phyloP scores from a whole-genome alignment of 257 asterid genomes.

The Parsonsia alboflavescens region DNA sequence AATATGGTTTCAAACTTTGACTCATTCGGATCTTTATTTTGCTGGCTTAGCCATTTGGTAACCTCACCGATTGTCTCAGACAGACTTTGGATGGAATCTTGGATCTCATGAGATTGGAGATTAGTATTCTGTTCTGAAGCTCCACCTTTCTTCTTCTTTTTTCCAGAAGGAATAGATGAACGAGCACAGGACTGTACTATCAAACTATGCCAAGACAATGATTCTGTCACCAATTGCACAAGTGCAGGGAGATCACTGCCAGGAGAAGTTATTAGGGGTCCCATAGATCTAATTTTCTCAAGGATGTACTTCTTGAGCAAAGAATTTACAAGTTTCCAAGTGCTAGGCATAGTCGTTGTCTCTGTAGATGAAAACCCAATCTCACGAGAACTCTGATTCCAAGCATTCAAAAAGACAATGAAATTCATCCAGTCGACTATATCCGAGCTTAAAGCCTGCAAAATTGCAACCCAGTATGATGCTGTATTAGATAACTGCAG shows the following conservation, averaged over 20 bases:
- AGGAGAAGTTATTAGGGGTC: constrained; percentile 55
- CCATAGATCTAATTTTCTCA: constrained; percentile 49
- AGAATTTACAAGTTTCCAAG: constrained; percentile 68
- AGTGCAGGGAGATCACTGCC: constrained; percentile 55
- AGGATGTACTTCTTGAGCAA: constrained; percentile 45
- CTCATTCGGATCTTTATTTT: constrained; percentile 41
- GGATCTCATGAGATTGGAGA: constrained; percentile 40
- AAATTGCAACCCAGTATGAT: not conserved
- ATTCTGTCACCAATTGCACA: constrained; percentile 78
- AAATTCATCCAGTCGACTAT: constrained; percentile 79
- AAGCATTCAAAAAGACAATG: constrained; percentile 73
- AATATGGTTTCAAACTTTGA: constrained; percentile 40
- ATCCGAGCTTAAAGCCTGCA: constrained; percentile 53
- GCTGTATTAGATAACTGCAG: not conserved
- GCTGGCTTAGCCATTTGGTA: constrained; percentile 56
- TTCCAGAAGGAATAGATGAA: constrained; percentile 61
- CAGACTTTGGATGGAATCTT: constrained; percentile 51
- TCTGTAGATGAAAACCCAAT: constrained; percentile 31
- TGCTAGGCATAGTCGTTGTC: constrained; percentile 19
- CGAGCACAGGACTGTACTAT: constrained; percentile 68
- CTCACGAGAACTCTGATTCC: constrained; percentile 67
- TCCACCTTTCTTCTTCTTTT: constrained; percentile 88
- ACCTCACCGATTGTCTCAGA: constrained; percentile 51
- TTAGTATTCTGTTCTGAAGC: constrained; percentile 46
- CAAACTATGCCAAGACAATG: constrained; percentile 84